Evolutionary conservation across 306 rosid species (phyloP).

Genomic region (Rosa lucieae): DNA sequence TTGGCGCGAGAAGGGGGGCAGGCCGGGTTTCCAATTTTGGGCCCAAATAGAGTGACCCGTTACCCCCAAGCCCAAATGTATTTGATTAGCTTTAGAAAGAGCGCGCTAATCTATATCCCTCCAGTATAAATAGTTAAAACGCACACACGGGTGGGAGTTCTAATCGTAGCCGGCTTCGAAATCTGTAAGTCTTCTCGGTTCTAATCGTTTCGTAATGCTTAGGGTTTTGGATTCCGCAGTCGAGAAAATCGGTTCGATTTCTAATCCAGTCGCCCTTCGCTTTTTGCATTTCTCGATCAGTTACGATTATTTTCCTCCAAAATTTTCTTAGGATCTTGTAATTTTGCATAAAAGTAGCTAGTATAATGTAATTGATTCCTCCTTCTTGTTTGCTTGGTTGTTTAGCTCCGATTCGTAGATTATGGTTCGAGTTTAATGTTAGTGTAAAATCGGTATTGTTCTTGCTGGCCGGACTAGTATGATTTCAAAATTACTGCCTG

Average conservation of each 20-base stretch:
- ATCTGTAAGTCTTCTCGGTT: background rate
- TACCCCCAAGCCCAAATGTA: too few relatives aligned
- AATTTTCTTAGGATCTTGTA: slow-evolving; percentile 1
- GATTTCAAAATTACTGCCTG: background rate
- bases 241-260: background rate
- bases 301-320: slow-evolving; percentile 11
- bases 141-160: too few relatives aligned
- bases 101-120: background rate
- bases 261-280: background rate
- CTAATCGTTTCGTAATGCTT: background rate
- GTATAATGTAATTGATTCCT: slow-evolving; percentile 15
- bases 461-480: background rate
- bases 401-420: background rate
- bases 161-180: slow-evolving; percentile 5
- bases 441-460: background rate
- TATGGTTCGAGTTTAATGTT: background rate
- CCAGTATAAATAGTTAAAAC: background rate
- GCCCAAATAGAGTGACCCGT: too few relatives aligned
- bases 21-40: too few relatives aligned
- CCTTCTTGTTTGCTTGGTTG: background rate
- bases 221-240: background rate
- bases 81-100: background rate
- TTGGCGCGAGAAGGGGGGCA: too few relatives aligned
- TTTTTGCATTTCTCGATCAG: background rate
- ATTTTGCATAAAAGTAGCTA: background rate